A percentile compares a stretch with the other conserved stretches of the same genome.
Evolutionary conservation across 1,284 basidiomycete genomes (phyloP).

Genomic region (Agaricales sp.): DNA sequence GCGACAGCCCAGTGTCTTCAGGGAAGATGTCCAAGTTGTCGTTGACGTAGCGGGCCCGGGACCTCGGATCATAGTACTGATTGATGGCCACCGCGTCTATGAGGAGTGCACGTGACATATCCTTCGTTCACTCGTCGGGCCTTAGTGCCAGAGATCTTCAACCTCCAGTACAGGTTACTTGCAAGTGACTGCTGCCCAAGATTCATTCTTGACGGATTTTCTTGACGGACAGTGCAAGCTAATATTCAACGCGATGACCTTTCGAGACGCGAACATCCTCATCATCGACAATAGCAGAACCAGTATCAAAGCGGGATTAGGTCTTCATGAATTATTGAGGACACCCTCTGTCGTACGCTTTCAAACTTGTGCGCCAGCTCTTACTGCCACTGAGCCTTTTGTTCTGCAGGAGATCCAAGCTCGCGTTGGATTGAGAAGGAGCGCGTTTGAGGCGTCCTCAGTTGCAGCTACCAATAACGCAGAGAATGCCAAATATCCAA

Average conservation of each 20-base stretch:
- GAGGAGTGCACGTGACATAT: too few relatives aligned
- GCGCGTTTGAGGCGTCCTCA: slow-evolving; percentile 20
- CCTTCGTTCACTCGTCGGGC: too few relatives aligned
- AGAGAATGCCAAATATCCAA: slow-evolving; percentile 24
- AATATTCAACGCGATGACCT: slow-evolving; percentile 31
- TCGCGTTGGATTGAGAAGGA: slow-evolving; percentile 61
- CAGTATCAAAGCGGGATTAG: slow-evolving; percentile 64
- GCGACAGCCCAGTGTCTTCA: too few relatives aligned
- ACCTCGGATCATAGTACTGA: too few relatives aligned
- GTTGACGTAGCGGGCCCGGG: too few relatives aligned
- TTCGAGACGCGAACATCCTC: slow-evolving; percentile 75
- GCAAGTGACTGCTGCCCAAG: too few relatives aligned
- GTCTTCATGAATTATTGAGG: slow-evolving; percentile 73
- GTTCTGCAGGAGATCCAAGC: slow-evolving; percentile 51
- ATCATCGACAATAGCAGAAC: slow-evolving; percentile 74
- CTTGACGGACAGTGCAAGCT: too few relatives aligned
- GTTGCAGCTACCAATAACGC: slow-evolving; percentile 18
- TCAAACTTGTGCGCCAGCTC: slow-evolving; percentile 1
- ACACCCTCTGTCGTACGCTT: slow-evolving; percentile 61
- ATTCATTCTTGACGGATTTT: too few relatives aligned
- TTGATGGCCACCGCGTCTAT: too few relatives aligned
- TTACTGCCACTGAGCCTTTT: slow-evolving; percentile 6
- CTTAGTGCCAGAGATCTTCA: too few relatives aligned
- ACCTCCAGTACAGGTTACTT: too few relatives aligned
- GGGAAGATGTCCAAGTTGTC: too few relatives aligned